Base-by-base conservation (phyloP, 176 grass and related monocot species). In the Aegilops tauschii region DNA sequence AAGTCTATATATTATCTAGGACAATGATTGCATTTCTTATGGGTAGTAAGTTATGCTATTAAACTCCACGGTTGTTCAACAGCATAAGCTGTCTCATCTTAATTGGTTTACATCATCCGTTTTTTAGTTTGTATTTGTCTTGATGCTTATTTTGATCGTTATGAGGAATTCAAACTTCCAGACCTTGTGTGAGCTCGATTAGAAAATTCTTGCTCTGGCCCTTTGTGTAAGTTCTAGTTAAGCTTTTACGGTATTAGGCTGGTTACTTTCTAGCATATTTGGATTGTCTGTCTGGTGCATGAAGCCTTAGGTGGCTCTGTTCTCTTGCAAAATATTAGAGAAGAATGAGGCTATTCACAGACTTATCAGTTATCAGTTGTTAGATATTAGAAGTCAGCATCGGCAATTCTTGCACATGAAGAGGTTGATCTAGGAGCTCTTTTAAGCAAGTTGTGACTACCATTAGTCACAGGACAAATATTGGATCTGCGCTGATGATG, bases 1-100 rank as follows among this genome's bases (percentile, higher is more conserved):
- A 75, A 29, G 31, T 40, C 32, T 76, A 65, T 70, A 68, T 75
- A 34, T 75, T 49, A 75, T 64, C 32, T 83, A 76, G 71, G 70
- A 49, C 59, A 27, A 47, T 84, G 25, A 58, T 64, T 84, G 10
- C 17, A 8, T 75, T 84, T 20, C 4, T 45, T 84, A 61, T 84
- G 18, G 0, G 10, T 10, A 62, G 23, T 30, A 81, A 45, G 28
- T 30, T 50, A 42, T 34, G 12, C 39, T 47, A 9, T 66, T 81
- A 66, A 66, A 80, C 9, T 81, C 39, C 1, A 49, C 3, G 62
- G 25, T 42, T 54, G 13, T 72, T 83, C 21, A 40, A 56, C 9
- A 29, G 2, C 32, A 23, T 68, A 50, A 47, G 63, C 66, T 50
- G 63, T 34, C 34, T 82, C 80, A 54, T 54, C 12, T 83, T 32